A percentile compares a stretch with the other conserved stretches of the same genome.
These are phyloP conservation scores for Chaetomium sp. DNA, from an alignment of 2,329 filamentous ascomycete species.

Conservation along the genomic window DNA sequence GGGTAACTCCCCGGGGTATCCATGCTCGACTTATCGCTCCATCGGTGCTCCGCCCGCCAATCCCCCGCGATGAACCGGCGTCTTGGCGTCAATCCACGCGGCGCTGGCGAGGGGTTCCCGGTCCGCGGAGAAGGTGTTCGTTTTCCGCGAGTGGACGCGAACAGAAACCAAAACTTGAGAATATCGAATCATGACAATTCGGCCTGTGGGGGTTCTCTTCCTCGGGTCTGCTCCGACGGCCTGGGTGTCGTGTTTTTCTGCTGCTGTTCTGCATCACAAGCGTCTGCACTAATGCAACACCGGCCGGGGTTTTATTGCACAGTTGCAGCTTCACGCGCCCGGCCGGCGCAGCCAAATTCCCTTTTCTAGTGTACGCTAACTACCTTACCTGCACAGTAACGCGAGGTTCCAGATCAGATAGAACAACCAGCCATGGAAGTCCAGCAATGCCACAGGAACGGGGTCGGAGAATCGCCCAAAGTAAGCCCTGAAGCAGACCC, in stretches of 20 bases:
- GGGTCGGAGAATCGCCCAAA: not conserved
- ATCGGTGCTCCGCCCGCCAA: not conserved
- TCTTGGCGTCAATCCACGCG: not conserved
- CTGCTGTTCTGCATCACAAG: not conserved
- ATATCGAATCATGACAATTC: not conserved
- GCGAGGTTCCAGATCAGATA: not conserved
- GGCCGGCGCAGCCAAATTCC: not conserved
- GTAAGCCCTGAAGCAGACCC: not conserved
- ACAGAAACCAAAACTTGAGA: not conserved
- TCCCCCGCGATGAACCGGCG: not conserved
- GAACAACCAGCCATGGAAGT: not conserved
- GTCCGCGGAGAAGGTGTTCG: conserved; percentile 4
- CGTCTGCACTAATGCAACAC: not conserved
- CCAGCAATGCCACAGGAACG: not conserved
- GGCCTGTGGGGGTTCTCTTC: not conserved
- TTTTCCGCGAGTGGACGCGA: not conserved
- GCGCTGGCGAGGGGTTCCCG: conserved; percentile 1
- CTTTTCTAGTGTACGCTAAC: too few species aligned
- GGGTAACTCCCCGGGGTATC: too few species aligned
- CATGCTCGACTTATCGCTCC: not conserved
- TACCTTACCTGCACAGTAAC: too few species aligned
- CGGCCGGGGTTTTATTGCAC: not conserved
- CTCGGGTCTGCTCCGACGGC: not conserved
- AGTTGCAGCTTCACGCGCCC: not conserved
- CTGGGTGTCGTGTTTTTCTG: not conserved